Evolutionary conservation across 768 basidiomycete genomes (phyloP).

Genomic region (Leucocoprinus leucothites): DNA sequence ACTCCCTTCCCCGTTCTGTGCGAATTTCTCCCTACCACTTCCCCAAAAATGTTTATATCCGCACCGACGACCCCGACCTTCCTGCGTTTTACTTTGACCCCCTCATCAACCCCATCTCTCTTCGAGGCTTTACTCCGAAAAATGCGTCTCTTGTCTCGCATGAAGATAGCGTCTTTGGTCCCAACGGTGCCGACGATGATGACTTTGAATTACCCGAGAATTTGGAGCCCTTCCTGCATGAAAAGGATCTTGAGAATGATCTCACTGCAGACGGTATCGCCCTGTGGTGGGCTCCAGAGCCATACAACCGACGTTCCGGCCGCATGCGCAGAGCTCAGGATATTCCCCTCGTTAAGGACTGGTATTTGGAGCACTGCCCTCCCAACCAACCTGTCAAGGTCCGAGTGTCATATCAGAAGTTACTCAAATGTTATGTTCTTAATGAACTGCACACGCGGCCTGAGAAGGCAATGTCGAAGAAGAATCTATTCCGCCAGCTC

Average conservation of each 20-base stretch:
- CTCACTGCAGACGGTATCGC: constrained; percentile 95
- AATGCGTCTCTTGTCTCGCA: constrained; percentile 81
- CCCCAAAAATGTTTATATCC: constrained; percentile 98
- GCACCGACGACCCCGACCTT: constrained; percentile 98
- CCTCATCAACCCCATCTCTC: constrained; percentile 94
- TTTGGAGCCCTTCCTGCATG: constrained; percentile 76
- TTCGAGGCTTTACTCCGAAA: constrained; percentile 82
- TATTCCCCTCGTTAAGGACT: constrained; percentile 93
- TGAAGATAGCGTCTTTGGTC: constrained; percentile 91
- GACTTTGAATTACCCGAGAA: constrained; percentile 82
- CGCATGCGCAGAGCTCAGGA: constrained; percentile 94
- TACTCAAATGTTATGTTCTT: constrained; percentile 92
- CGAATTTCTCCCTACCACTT: constrained; percentile 88
- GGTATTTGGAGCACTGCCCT: constrained; percentile 98
- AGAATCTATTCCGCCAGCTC: constrained; percentile 91
- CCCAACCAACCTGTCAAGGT: constrained; percentile 96
- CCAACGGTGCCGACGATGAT: constrained; percentile 81
- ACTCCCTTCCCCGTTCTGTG: constrained; percentile 94
- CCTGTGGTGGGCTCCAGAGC: constrained; percentile 98
- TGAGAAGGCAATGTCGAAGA: constrained; percentile 98
- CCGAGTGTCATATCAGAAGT: constrained; percentile 97
- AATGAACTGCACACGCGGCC: constrained; percentile 88
- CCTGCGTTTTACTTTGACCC: constrained; percentile 99
- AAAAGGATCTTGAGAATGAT: constrained; percentile 81
- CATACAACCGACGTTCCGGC: constrained; percentile 90